Base-by-base conservation (phyloP, 129 eudicot species). In the Daucus carota region DNA sequence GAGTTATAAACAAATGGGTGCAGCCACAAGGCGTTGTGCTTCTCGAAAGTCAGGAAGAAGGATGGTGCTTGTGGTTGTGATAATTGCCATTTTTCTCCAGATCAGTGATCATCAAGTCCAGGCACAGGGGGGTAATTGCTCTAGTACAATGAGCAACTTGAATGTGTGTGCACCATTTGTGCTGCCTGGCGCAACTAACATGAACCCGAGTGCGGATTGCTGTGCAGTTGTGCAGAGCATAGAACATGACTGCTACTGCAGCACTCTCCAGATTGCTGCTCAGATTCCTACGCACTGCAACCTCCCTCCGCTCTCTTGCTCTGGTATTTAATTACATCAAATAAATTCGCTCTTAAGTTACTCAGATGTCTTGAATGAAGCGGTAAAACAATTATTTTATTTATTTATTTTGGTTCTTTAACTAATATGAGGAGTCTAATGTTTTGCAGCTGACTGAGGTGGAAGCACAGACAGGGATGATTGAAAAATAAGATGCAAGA, bases 91-190 rank as follows among this genome's bases (percentile, higher is more conserved):
- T 57, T 50, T 85, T 4, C 29, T 54, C 31, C 29, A 54, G 8
- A 54, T 54, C 29, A 20, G 26, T 18, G 36, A 34, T 67, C 43
- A 16, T 18, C 70, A 76, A 46, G 67, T 81, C 52, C 44, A 81
- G 60, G 85, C 79, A 1, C 89, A 80, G 32, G 73, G 18, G 17
- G 17, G 29, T 40, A 70, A 48, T 45, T 89, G 96, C 80, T 76
- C 91, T 12, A 50, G 47, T 24, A 69, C 86, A 60, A 79, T 92
- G 15, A 78, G 70, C 11, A 82, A 76, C 60, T 79, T 92, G 36
- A 90, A 87, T 41, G 83, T 80, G 77, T 92, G 97, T 65, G 87
- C 97, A 66, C 91, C 92, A 0, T 92, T 80, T 72, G 97, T 88
- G 85, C 78, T 88, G 62, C 90, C 91, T 15, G 91, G 88, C 22